Base-by-base conservation (phyloP, 148 eudicot genomes). In the Gaultheria prostrata region DNA sequence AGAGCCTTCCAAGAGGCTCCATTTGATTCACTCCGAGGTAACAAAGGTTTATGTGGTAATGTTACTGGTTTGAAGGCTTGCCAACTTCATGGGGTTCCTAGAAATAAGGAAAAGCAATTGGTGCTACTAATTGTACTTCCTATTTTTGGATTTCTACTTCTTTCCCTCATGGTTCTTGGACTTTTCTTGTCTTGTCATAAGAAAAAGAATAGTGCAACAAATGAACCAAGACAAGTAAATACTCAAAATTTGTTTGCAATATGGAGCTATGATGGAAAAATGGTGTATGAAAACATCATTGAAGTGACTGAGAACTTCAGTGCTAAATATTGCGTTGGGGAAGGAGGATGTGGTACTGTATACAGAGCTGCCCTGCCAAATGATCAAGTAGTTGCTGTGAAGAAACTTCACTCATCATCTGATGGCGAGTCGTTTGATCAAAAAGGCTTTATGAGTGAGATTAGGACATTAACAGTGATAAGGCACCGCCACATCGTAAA, bases 231-330 rank as follows among this genome's bases (percentile, higher is more conserved):
- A 20, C 24, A 57, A 57, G 24, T 0, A 6, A 57, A 57, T 57
- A 57, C 0, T 20, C 2, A 1, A 48, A 30, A 10, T 43, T 46
- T 45, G 28, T 84, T 87, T 74, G 13, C 54, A 0, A 84, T 84
- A 15, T 84, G 88, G 86, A 84, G 84, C 30, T 80, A 77, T 54
- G 82, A 86, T 67, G 88, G 88, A 1, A 83, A 83, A 39, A 50
- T 86, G 83, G 82, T 71, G 50, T 86, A 82, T 50, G 56, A 53
- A 3, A 53, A 53, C 56, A 53, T 53, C 6, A 13, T 53, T 14
- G 56, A 53, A 15, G 56, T 82, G 83, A 51, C 79, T 8, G 84
- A 70, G 21, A 57, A 84, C 43, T 86, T 86, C 8, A 30, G 61
- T 50, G 30, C 80, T 9, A 67, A 76, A 21, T 33, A 80, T 49